Conservation (phyloP, 768 basidiomycete genomes). For the Boletus barrowsii region DNA sequence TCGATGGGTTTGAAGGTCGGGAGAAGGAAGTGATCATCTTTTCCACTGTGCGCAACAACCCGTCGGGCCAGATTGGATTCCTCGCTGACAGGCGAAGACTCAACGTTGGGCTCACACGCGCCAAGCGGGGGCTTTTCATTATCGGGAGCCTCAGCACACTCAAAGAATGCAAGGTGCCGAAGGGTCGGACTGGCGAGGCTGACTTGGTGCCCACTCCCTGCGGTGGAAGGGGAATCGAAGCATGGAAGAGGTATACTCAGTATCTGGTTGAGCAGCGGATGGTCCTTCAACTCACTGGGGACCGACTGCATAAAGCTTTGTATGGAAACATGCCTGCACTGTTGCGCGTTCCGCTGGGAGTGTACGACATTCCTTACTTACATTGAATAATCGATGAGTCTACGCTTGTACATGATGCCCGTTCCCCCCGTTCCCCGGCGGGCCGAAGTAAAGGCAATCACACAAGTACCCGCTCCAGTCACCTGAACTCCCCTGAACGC, state of each 20-base stretch:
- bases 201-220: conserved; percentile 11
- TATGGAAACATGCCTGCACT: conserved; percentile 20
- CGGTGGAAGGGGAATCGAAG: conserved; percentile 44
- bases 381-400: background rate
- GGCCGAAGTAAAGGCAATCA: background rate
- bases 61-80: conserved; percentile 78
- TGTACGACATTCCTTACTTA: conserved; percentile 6
- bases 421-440: background rate
- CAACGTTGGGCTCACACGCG: conserved; percentile 89
- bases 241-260: conserved; percentile 61
- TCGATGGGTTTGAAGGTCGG: conserved; percentile 92
- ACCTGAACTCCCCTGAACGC: background rate
- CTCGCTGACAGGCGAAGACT: conserved; percentile 80
- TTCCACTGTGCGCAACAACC: conserved; percentile 85
- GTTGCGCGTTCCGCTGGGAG: conserved; percentile 8
- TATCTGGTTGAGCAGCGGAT: conserved; percentile 51
- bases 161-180: conserved; percentile 40
- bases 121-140: conserved; percentile 80
- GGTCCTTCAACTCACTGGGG: conserved; percentile 48
- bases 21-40: conserved; percentile 93
- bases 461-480: background rate
- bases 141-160: conserved; percentile 72
- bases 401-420: background rate
- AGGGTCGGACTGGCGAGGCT: conserved; percentile 15
- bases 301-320: conserved; percentile 37